phyloP scores from a whole-genome alignment of 2,329 filamentous ascomycete species.

The Kalaharituber pfeilii region DNA sequence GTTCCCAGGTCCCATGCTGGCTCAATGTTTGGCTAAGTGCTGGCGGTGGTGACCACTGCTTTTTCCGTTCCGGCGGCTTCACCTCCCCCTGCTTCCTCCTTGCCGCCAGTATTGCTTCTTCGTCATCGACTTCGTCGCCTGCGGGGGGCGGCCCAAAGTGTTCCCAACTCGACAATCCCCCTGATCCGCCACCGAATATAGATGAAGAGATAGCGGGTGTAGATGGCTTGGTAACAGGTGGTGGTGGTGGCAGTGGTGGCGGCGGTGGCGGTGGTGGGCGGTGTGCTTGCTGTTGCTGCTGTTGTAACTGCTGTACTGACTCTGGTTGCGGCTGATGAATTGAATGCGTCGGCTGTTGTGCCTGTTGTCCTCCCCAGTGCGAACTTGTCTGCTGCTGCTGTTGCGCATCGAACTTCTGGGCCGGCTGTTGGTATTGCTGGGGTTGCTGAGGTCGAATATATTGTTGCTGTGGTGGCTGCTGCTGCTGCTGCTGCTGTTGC shows the following conservation, averaged over 20 bases:
- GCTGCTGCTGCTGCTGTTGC: background rate
- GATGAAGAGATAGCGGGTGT: background rate
- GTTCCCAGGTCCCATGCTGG: no score
- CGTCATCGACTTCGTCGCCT: background rate
- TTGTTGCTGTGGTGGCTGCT: background rate
- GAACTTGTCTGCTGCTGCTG: background rate
- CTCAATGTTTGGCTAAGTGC: no score
- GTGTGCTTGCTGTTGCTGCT: background rate
- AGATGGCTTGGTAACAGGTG: no score
- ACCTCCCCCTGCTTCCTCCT: background rate
- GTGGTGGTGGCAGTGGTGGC: no score
- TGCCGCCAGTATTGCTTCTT: background rate
- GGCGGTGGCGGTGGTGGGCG: background rate
- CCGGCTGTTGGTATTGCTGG: background rate
- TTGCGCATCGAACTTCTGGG: slow-evolving; percentile 1
- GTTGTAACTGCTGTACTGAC: slow-evolving; percentile 3
- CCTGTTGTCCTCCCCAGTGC: background rate
- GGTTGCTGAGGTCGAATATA: background rate
- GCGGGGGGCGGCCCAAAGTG: background rate
- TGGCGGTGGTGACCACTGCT: no score
- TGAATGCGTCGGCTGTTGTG: background rate
- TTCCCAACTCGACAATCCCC: background rate
- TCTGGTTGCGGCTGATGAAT: background rate
- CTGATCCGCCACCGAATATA: background rate
- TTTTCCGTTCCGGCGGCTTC: no score